Conservation (phyloP, 805 yeast species). For the Pichia rugopelliculosa region DNA sequence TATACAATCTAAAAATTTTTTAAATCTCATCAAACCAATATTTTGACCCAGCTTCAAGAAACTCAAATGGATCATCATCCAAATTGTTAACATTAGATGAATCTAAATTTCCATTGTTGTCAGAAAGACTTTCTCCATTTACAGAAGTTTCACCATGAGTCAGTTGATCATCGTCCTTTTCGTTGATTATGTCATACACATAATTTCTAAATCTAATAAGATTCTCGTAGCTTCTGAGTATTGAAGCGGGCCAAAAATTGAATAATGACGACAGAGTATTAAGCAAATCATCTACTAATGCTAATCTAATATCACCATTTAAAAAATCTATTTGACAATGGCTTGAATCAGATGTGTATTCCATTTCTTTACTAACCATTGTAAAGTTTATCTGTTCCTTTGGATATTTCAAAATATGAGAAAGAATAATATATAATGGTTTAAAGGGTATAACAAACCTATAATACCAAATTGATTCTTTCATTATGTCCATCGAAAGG, state of each 20-base stretch:
- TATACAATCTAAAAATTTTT: too few relatives aligned
- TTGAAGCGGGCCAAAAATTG: conserved; percentile 15
- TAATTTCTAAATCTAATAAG: conserved; percentile 12
- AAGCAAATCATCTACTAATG: conserved; percentile 12
- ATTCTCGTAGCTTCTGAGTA: conserved; percentile 13
- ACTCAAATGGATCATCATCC: conserved; percentile 2
- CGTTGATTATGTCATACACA: neutral
- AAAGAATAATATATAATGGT: conserved; percentile 18
- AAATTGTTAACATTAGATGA: neutral
- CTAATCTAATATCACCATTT: conserved; percentile 13
- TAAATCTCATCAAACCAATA: conserved; percentile 5
- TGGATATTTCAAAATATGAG: conserved; percentile 16
- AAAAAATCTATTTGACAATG: conserved; percentile 9
- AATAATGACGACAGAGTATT: conserved; percentile 5
- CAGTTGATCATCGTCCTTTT: neutral
- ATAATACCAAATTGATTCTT: conserved; percentile 16
- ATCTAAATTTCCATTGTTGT: neutral
- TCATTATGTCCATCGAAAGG: conserved; percentile 12
- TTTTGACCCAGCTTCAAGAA: conserved; percentile 11
- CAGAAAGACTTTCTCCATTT: neutral
- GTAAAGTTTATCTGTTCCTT: conserved; percentile 9
- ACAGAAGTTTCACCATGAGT: neutral
- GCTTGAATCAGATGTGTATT: conserved; percentile 11
- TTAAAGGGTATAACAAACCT: conserved; percentile 21
- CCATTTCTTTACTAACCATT: conserved; percentile 5